Evolutionary conservation across 163 green algal genomes (phyloP), one percentile per base, ranked within the genome.

Genomic region (Coccomyxa subellipsoidea): DNA sequence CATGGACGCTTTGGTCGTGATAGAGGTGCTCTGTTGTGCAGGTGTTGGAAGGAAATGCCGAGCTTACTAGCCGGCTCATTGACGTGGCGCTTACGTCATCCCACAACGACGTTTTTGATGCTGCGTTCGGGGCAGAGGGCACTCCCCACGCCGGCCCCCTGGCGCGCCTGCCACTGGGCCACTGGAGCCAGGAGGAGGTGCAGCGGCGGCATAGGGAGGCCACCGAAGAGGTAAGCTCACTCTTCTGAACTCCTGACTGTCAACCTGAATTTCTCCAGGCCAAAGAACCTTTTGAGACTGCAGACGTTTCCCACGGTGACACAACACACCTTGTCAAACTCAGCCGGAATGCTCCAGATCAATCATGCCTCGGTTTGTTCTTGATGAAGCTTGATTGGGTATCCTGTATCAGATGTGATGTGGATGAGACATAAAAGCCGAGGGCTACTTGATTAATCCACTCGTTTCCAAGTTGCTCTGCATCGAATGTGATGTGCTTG

Each of bases 91-190:
- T 85, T 35, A 77, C 76, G n/a, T 78, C 79, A 21, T 66, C 32
- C 29, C 76, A 82, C 27, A 77, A 85, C 69, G 81, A 81, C 35
- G 34, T 81, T 27, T 82, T 82, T 73, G 81, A 85, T 66, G 81
- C 78, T 23, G 73, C 73, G 31, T 81, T 84, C 77, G 81, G 66
- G 59, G 79, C 66, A 36, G 66, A 73, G 27, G 66, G 27, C 21
- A 34, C 29, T 8, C 3, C 29, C 1, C 27, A 73, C 18, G 66
- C 29, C 21, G n/a, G n/a, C n/a, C 1, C 29, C 66, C 27, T 73
- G 66, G 6, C 66, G 1, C 27, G 2, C 8, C 27, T 73, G 66
- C 66, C 66, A 18, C 4, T 77, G 25, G 70, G 70, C 32, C 32
- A 40, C 70, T 77, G 70, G 73, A 38, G 36, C 73, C 25, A 38